Evolutionary conservation across 192 early-diverging fungal species (phyloP), one percentile per base, ranked within the genome.

Genomic region (Entophlyctis helioformis): DNA sequence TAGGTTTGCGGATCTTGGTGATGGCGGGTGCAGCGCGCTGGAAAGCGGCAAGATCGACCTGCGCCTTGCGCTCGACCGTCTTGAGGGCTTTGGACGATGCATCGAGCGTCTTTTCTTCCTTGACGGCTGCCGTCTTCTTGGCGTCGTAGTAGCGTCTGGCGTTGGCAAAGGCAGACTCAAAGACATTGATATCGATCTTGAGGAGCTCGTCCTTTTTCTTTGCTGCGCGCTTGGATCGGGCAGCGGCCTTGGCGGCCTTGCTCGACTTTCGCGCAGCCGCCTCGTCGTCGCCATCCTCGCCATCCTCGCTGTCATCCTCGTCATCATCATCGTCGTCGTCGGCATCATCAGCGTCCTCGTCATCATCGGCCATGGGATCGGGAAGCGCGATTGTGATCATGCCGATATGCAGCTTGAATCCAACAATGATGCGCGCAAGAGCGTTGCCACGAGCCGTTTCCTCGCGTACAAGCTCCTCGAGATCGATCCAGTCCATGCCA

Each of bases 401-500:
- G 56, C 91, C 91, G 2, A 67, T 61, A 13, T 84, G 72, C 42
- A 98, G 57, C 41, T 89, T 86, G 28, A 96, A 60, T 18, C 59
- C 55, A 25, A 63, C 55, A 29, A 98, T 87, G 39, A 83, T 68
- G 21, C 67, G 46, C 2, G 96, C 96, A 29, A 96, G 75, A 0
- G 84, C 81, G 41, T 89, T 92, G 2, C 76, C 80, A 20, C 68
- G 64, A 18, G 65, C 76, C 57, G 75, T 72, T 53, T 96, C 90
- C 26, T 91, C 86, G 24, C 68, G 62, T 1, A 98, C 78, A 26
- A 94, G 63, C 44, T 91, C 83, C 39, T 82, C 84, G 5, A 98
- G 66, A 59, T 98, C 96, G 46, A 72, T 69, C 96, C 96, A 98
- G 59, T 96, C 93, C 84, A 96, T 92, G 3, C 89, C 86, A 20